Evolutionary conservation across 768 basidiomycete genomes (phyloP), one percentile per base, ranked within the genome.

Genomic region (Mycena capillaripes): DNA sequence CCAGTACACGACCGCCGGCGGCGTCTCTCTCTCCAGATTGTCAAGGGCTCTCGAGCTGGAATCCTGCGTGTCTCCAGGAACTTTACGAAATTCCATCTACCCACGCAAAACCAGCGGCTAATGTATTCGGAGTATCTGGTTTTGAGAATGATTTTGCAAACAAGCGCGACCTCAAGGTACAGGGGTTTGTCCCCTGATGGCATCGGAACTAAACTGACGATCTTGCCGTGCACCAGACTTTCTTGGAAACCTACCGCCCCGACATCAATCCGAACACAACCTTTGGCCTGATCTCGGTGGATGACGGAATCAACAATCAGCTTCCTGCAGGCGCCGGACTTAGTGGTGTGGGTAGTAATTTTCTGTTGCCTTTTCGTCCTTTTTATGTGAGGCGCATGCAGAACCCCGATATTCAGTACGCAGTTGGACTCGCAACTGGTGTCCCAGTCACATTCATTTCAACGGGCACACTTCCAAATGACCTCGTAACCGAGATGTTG

Each of bases 251-350:
- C 50, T 52, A 27, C 50, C 50, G 50, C 11, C 50, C 50, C 4
- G 50, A 52, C 50, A 11, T 52, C 17, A 27, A 52, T 27, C 65
- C 65, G 3, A 58, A 66, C 56, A 66, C 65, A 11, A 66, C 65
- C 2, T 66, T 66, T 25, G 50, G 30, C 11, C 40, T 57, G 23
- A 23, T 56, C 2, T 57, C 65, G 3, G 32, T 66, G 7, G 56
- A 66, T 21, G 55, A 25, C 3, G 65, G 65, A 2, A 46, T 66
- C 21, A 58, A 66, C 44, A 66, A 66, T 27, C 56, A 57, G n/a
- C 56, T 57, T 6, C 55, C 65, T 11, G 42, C 23, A 2, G 65
- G 56, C 4, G 56, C 65, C 36, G 52, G 63, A 11, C 3, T 63
- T 8, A 34, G 8, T n/a, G 36, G 8, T 14, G 36, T 38, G 36